phyloP scores from a whole-genome alignment of 768 basidiomycete species.

The Suillus clintonianus region DNA sequence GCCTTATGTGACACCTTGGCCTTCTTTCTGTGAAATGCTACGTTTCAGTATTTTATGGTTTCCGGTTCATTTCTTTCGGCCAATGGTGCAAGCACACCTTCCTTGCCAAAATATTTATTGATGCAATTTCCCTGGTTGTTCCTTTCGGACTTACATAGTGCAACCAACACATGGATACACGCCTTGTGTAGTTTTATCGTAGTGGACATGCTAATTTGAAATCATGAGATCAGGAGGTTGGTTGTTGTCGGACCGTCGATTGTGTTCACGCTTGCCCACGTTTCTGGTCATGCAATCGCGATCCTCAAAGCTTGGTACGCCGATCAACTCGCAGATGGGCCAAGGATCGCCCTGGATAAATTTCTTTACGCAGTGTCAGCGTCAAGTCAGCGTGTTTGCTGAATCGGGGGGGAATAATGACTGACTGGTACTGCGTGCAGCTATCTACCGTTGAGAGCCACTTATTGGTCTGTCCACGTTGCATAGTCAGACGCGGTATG shows the following conservation, averaged over 20 bases:
- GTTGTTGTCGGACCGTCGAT: not conserved
- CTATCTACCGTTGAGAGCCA: not conserved
- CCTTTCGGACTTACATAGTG: constrained; percentile 7
- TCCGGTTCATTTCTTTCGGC: not conserved
- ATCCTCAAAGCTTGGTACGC: not conserved
- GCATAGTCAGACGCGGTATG: no score
- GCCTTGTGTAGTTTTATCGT: constrained; percentile 27
- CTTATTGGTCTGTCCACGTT: not conserved
- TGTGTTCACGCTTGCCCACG: not conserved
- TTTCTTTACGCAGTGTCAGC: not conserved
- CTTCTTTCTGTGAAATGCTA: constrained; percentile 1
- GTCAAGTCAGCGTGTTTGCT: not conserved
- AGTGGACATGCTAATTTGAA: constrained; percentile 20
- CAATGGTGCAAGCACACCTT: constrained; percentile 5
- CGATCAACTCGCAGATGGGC: not conserved
- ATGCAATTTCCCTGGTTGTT: constrained; percentile 12
- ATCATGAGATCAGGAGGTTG: not conserved
- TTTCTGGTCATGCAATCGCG: not conserved
- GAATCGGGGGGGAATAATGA: not conserved
- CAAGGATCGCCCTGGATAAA: not conserved
- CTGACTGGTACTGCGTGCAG: not conserved
- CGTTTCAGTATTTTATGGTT: constrained; percentile 3
- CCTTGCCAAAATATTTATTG: constrained; percentile 16
- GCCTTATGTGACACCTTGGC: constrained; percentile 6
- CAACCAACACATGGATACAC: constrained; percentile 18